Conservation (phyloP, 2,329 filamentous ascomycete genomes). For the Xylariaceae sp. region DNA sequence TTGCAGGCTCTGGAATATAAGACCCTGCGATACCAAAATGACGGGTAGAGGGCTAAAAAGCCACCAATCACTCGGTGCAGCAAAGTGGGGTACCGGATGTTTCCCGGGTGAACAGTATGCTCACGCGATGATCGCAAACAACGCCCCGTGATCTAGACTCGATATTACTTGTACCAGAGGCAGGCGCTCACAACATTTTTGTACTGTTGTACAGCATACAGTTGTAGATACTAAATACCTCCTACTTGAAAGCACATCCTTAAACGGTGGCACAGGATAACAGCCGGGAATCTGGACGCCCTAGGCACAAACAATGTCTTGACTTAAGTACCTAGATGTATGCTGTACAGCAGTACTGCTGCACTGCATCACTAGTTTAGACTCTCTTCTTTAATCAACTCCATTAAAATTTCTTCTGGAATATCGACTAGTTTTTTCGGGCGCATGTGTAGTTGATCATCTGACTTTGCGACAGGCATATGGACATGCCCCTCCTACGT, state of each 20-base stretch:
- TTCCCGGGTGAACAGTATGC: constrained; percentile 9
- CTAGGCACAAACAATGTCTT: too few species aligned
- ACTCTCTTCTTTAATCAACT: too few species aligned
- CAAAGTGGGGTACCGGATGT: constrained; percentile 13
- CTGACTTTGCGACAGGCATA: constrained; percentile 8
- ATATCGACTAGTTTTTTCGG: constrained; percentile 7
- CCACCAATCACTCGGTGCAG: constrained; percentile 6
- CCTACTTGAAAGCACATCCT: too few species aligned
- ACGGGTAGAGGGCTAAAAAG: too few species aligned
- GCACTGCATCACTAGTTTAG: too few species aligned
- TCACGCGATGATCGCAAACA: too few species aligned
- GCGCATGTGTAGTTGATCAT: constrained; percentile 15
- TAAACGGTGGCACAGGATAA: too few species aligned
- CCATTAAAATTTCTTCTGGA: constrained; percentile 12
- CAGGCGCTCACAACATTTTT: too few species aligned
- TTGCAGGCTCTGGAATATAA: too few species aligned
- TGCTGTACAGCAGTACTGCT: too few species aligned
- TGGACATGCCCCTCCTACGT: background rate
- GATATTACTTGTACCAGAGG: constrained; percentile 3
- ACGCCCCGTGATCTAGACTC: too few species aligned
- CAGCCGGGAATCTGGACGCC: too few species aligned
- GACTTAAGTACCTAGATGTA: background rate
- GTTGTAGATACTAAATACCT: background rate
- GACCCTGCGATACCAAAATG: background rate
- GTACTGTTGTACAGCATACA: background rate